Evolutionary conservation across 164 flowering plant genomes (phyloP).

Genomic region (Vitis labrusca): DNA sequence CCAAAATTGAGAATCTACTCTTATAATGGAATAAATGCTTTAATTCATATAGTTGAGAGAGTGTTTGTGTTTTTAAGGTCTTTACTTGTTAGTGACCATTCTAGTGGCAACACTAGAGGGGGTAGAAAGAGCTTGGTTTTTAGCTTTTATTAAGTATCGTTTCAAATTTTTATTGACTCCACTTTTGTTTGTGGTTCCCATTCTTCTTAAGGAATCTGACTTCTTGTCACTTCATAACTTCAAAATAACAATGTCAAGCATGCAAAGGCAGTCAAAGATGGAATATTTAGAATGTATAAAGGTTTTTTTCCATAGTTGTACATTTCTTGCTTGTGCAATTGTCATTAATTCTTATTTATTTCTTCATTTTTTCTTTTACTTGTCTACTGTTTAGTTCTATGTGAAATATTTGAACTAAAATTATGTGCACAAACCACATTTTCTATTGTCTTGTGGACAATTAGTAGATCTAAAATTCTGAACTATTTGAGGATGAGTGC

Average conservation of each 20-base stretch:
- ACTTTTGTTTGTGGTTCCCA: slow-evolving; percentile 33
- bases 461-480: no score
- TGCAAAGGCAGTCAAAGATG: slow-evolving; percentile 75
- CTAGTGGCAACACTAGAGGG: slow-evolving; percentile 60
- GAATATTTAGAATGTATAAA: slow-evolving; percentile 66
- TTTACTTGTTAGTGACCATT: slow-evolving; percentile 63
- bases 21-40: no score
- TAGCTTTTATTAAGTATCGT: slow-evolving; percentile 60
- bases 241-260: slow-evolving; percentile 46
- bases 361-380: neutral
- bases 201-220: slow-evolving; percentile 34
- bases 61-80: neutral
- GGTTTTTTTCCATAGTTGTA: neutral
- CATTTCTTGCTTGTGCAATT: no score
- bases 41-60: neutral
- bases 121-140: slow-evolving; percentile 67
- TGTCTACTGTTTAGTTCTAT: neutral
- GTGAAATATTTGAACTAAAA: neutral
- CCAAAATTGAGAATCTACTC: no score
- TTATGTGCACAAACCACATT: neutral
- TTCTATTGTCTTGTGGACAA: no score
- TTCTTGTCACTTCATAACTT: slow-evolving; percentile 69
- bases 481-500: no score
- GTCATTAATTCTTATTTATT: no score
- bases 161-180: slow-evolving; percentile 52